Evolutionary conservation across 495 filamentous ascomycete genomes (phyloP).

Genomic region (Penicillium egyptiacum): DNA sequence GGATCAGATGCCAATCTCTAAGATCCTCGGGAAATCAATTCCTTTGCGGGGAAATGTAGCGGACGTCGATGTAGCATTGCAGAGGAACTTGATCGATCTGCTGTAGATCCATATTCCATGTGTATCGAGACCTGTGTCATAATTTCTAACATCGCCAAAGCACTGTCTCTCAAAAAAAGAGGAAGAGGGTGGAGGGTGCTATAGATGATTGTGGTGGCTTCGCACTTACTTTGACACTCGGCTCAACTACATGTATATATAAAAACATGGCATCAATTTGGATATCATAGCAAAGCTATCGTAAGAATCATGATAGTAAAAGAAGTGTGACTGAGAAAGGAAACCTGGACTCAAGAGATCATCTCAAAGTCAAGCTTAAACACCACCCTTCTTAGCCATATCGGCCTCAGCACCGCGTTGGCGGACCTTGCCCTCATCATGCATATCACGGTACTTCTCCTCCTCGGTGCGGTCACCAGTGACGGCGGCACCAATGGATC

Average conservation of each 20-base stretch:
- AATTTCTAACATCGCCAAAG: no score
- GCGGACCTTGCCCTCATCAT: constrained; percentile 82
- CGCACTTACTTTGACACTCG: no score
- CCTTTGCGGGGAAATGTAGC: not conserved
- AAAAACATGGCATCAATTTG: constrained; percentile 16
- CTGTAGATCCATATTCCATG: constrained; percentile 1
- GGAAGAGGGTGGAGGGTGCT: no score
- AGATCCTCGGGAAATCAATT: not conserved
- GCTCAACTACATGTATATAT: not conserved
- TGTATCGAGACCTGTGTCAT: not conserved
- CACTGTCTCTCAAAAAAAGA: no score
- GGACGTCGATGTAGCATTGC: not conserved
- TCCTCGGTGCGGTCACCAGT: constrained; percentile 69
- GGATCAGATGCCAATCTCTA: constrained; percentile 2
- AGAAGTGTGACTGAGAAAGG: constrained; percentile 1
- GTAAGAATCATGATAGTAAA: constrained; percentile 19
- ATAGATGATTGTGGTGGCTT: no score
- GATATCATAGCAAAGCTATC: constrained; percentile 24
- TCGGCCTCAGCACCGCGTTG: constrained; percentile 84
- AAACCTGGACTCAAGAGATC: not conserved
- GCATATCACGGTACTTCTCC: constrained; percentile 60
- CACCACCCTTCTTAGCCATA: constrained; percentile 63
- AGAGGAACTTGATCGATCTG: not conserved
- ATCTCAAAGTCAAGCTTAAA: constrained; percentile 8
- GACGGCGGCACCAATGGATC: constrained; percentile 64